Evolutionary conservation across 2,329 filamentous ascomycete species (phyloP).

Genomic region (Paracorniculantispora psalliotae): DNA sequence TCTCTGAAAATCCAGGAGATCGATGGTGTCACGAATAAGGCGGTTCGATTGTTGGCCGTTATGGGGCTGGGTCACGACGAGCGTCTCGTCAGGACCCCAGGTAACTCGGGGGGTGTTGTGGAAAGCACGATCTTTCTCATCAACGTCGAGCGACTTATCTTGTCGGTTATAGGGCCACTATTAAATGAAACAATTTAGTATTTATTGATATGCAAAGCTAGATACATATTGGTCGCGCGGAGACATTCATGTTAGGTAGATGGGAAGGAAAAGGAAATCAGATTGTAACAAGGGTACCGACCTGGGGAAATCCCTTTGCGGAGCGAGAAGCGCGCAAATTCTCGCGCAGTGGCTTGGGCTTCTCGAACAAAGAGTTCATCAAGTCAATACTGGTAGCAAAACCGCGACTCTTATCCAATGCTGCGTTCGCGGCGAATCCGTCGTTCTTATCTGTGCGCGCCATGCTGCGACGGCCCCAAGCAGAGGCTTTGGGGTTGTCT

Average conservation of each 20-base stretch:
- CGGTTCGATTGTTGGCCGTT: slow-evolving; percentile 36
- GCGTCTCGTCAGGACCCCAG: slow-evolving; percentile 70
- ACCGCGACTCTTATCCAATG: slow-evolving; percentile 50
- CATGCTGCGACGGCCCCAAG: slow-evolving; percentile 29
- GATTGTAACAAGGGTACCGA: slow-evolving; percentile 58
- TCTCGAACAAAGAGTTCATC: slow-evolving; percentile 90
- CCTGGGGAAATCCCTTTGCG: slow-evolving; percentile 73
- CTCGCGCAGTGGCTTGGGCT: slow-evolving; percentile 55
- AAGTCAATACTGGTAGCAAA: slow-evolving; percentile 89
- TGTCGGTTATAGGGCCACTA: slow-evolving; percentile 87
- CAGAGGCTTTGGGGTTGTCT: slow-evolving; percentile 39
- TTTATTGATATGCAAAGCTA: slow-evolving; percentile 29
- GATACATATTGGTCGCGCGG: slow-evolving; percentile 24
- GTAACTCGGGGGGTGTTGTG: slow-evolving; percentile 71
- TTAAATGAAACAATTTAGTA: slow-evolving; percentile 41
- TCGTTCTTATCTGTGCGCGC: slow-evolving; percentile 25
- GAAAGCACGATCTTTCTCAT: slow-evolving; percentile 59
- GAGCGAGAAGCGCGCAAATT: slow-evolving; percentile 47
- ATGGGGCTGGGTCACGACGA: slow-evolving; percentile 53
- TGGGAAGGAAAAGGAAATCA: slow-evolving; percentile 23
- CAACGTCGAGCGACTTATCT: slow-evolving; percentile 63
- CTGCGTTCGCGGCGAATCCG: slow-evolving; percentile 24
- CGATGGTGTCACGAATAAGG: slow-evolving; percentile 21
- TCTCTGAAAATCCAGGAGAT: slow-evolving; percentile 30
- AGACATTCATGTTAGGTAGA: slow-evolving; percentile 7